Percentiles rank a stretch among this genome's conserved stretches.
These are phyloP conservation scores for Babesia bigemina DNA, from an alignment of 169 alveolate species.

Conservation along the genomic window DNA sequence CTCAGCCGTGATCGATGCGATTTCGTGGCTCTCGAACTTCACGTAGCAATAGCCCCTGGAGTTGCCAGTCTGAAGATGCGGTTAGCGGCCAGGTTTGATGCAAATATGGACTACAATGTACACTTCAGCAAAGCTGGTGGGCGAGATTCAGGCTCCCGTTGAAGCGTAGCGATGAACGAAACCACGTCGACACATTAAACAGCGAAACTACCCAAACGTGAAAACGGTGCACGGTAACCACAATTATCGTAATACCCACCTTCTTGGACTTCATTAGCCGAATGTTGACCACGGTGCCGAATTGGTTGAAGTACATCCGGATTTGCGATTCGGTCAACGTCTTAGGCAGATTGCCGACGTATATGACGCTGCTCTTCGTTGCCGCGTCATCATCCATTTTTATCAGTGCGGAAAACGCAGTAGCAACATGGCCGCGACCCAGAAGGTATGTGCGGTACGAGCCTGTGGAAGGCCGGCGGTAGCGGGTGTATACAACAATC, in stretches of 20 bases:
- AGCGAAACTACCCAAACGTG: too few species aligned
- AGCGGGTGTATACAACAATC: too few species aligned
- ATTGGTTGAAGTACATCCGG: constrained; percentile 46
- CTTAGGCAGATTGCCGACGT: constrained; percentile 70
- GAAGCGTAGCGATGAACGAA: background rate
- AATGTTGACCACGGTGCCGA: constrained; percentile 48
- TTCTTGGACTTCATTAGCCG: constrained; percentile 53
- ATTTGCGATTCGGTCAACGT: constrained; percentile 47
- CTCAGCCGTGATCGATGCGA: constrained; percentile 68
- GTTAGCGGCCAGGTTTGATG: too few species aligned
- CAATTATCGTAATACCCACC: constrained; percentile 13
- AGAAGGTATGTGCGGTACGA: too few species aligned
- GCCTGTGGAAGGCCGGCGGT: too few species aligned
- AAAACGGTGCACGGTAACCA: too few species aligned
- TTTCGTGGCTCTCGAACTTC: constrained; percentile 41
- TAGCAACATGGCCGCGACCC: too few species aligned
- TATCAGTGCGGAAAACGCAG: too few species aligned
- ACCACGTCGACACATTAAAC: too few species aligned
- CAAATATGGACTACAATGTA: background rate
- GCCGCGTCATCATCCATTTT: constrained; percentile 27
- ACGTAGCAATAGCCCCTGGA: constrained; percentile 65
- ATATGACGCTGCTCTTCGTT: constrained; percentile 29
- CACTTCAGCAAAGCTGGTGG: background rate
- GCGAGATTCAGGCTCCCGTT: too few species aligned
- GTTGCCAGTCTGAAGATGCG: constrained; percentile 35